Base-by-base conservation (phyloP, 768 basidiomycete species). In the Mycena amicta region DNA sequence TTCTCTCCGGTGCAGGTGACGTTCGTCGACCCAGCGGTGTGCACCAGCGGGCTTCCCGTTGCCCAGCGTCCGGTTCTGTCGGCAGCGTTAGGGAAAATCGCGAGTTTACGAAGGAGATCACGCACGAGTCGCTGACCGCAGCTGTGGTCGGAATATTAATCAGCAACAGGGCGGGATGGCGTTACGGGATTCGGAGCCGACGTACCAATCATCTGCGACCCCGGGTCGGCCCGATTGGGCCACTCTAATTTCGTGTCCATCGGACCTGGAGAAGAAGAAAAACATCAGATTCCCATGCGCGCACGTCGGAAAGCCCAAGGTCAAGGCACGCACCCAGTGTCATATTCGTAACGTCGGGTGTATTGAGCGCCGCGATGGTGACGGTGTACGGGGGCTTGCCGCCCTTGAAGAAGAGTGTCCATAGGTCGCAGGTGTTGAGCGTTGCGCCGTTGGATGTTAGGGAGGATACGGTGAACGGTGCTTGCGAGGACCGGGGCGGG, bases 201-300 rank as follows among this genome's bases (percentile, higher is more conserved):
- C 47, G 27, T 22, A 49, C 47, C 47, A 28, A 49, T 49, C 47
- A 49, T 49, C 47, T 49, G 47, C 25, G 47, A 49, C 25, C 47
- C 47, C 25, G 47, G 47, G 47, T 49, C n/a, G 5, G 25, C 47
- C 8, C 47, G 47, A 28, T 49, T 49, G 25, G 27, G 6, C 8
- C 27, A 49, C 47, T 49, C 15, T 8, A 49, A 12, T 12, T 4
- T 8, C 22, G 47, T 49, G 22, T 49, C 47, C 47, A 20, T n/a
- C 47, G 47, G 47, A n/a, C 25, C 47, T 49, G n/a, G 6, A 13
- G 27, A 49, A 12, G 6, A 8, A 6, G 25, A 20, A 5, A 23
- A 49, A 22, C 6, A 12, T 8, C n/a, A n/a, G 6, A 13, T 22
- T 5, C 22, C 22, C n/a, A 28, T 28, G n/a, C n/a, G n/a, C n/a